Conservation (phyloP, 139 green algal genomes). For the Coelastrella sp. region DNA sequence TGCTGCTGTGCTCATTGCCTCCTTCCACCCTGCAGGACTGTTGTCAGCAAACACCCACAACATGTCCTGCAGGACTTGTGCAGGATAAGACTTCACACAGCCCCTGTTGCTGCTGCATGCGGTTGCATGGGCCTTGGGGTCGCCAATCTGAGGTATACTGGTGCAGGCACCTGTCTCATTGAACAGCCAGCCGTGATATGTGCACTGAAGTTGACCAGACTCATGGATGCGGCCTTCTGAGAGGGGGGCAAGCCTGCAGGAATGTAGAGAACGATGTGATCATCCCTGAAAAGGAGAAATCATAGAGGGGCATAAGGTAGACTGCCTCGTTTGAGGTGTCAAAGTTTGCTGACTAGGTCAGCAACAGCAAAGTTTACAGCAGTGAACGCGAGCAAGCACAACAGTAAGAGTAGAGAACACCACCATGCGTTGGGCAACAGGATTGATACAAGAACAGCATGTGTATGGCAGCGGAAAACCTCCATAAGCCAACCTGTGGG, state of each 20-base stretch:
- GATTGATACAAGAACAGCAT: too few species aligned
- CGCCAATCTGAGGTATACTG: constrained; percentile 38
- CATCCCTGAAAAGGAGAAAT: too few species aligned
- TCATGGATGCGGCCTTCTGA: constrained; percentile 34
- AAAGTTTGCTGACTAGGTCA: too few species aligned
- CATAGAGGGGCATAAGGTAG: too few species aligned
- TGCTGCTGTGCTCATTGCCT: constrained; percentile 11
- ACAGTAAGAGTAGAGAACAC: too few species aligned
- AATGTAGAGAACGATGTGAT: background rate
- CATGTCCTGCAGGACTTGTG: constrained; percentile 32
- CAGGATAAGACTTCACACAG: constrained; percentile 17
- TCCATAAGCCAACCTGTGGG: too few species aligned
- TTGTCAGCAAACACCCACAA: constrained; percentile 46
- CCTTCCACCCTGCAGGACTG: background rate
- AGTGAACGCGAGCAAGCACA: too few species aligned
- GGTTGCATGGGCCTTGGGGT: constrained; percentile 32
- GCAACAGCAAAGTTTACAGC: too few species aligned
- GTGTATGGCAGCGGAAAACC: too few species aligned
- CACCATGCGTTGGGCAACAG: too few species aligned
- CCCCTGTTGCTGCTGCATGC: constrained; percentile 43
- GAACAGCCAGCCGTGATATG: constrained; percentile 43
- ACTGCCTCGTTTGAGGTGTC: too few species aligned
- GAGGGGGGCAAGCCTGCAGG: constrained; percentile 31
- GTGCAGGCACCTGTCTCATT: constrained; percentile 27
- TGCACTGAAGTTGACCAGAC: constrained; percentile 34